Base-by-base conservation (phyloP, 2,329 filamentous ascomycete genomes). In the Penicillium sp. region DNA sequence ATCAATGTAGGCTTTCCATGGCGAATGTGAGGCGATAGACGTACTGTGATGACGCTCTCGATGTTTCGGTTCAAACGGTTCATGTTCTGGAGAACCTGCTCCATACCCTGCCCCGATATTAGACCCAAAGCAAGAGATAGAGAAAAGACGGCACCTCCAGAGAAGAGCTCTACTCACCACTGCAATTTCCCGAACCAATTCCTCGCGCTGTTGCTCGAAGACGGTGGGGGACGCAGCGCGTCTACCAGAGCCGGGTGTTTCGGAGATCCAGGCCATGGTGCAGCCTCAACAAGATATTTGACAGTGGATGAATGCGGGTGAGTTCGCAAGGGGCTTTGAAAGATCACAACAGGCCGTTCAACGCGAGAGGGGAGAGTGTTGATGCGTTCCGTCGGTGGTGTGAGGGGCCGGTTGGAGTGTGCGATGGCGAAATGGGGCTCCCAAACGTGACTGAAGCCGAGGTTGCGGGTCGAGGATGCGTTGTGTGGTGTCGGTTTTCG, bases 21-120 rank as follows among this genome's bases (percentile, higher is more conserved):
- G 21, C 7, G 10, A 20, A 10, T 9, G 3, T 8, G 12, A 20
- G 3, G 10, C 7, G 3, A 3, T 8, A 24, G 13, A 74, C 84
- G 41, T 77, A 93, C 93, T 40, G 91, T 87, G 53, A 95, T 92
- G 17, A 97, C 88, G 49, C 91, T 89, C 74, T 99, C 93, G 15
- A 99, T 78, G 32, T 88, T 93, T 27, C 93, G 86, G 71, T 97
- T 99, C 52, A 99, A 77, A 64, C 92, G 92, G 76, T 97, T 99
- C 73, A 97, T 91, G 67, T 96, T 97, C 64, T 92, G 89, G 8
- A 99, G 86, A 52, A 96, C 91, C 65, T 94, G 87, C 66, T 97
- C 94, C 69, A 99, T 79, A 55, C 80, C 81, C 82, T 85, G 10
- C 4, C 4, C 13, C n/a, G 20, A 18, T 7, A 18, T 54, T 49